A percentile compares a stretch with the other conserved stretches of the same genome.
These are phyloP conservation scores for Aspergillus affinis DNA, from an alignment of 495 filamentous ascomycete genomes.

Conservation along the genomic window DNA sequence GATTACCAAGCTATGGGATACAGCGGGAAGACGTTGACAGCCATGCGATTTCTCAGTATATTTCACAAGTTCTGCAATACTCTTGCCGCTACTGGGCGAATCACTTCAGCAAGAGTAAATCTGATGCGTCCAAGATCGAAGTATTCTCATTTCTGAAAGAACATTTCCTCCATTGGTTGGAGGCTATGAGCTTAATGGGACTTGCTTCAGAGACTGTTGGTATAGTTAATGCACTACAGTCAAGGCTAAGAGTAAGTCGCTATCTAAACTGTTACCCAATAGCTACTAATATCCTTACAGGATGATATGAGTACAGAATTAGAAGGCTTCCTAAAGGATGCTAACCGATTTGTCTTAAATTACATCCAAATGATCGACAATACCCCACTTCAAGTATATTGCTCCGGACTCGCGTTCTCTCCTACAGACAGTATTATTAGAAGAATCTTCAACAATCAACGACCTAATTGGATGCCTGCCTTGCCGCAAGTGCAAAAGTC, in stretches of 20 bases:
- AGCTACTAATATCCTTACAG: neutral
- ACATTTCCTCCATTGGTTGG: constrained; percentile 47
- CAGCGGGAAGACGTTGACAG: constrained; percentile 20
- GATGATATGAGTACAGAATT: constrained; percentile 19
- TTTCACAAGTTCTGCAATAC: constrained; percentile 34
- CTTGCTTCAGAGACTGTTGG: constrained; percentile 21
- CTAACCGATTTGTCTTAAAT: constrained; percentile 32
- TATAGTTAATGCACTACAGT: constrained; percentile 1
- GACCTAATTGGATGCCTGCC: too few relatives aligned
- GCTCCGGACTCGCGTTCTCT: too few relatives aligned
- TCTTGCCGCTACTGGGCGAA: constrained; percentile 41
- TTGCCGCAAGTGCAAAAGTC: too few relatives aligned
- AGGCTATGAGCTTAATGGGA: constrained; percentile 40
- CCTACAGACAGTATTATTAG: too few relatives aligned
- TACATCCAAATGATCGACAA: constrained; percentile 30
- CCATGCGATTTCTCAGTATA: constrained; percentile 12
- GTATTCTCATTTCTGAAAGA: constrained; percentile 36
- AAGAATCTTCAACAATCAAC: too few relatives aligned
- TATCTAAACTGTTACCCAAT: too few relatives aligned
- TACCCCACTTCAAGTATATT: constrained; percentile 3
- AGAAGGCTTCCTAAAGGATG: constrained; percentile 24
- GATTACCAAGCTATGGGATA: constrained; percentile 25
- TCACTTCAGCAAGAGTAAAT: constrained; percentile 36
- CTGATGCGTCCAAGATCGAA: constrained; percentile 16
- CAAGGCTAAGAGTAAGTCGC: constrained; percentile 1